Base-by-base conservation (phyloP, 345 rosid species). In the Kandelia obovata region DNA sequence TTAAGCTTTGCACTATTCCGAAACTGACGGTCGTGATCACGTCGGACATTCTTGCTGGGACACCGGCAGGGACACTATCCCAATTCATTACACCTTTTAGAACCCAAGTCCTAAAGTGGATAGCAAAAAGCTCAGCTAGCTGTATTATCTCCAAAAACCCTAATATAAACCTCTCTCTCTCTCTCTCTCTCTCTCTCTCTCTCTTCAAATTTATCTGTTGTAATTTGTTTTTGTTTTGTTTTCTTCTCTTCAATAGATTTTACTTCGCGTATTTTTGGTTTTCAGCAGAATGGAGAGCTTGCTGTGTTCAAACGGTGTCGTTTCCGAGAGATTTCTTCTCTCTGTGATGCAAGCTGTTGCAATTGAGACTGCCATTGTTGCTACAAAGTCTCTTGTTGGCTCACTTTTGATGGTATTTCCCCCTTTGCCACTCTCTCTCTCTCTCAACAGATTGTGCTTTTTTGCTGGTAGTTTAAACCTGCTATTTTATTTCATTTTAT, bases 301-400 rank as follows among this genome's bases (percentile, higher is more conserved):
- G 31, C 34, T 73, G 19, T 52, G 65, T 67, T 65, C 64, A n/a
- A 60, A 58, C 66, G 74, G 63, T 6, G 72, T 71, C 71, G 65
- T 74, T 53, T 37, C 63, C 28, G 70, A 64, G 62, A 62, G 62
- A 53, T 51, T 78, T 23, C 6, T 77, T 47, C 26, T 69, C 69
- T 73, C 76, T 34, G 64, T 75, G 17, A 61, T 76, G 70, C 81
- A 79, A 82, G 72, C 72, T 62, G 28, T 66, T 56, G 72, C 66
- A 30, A 75, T 71, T 35, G 76, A 86, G 70, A 62, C 84, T 3
- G 82, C 77, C 73, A 70, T 68, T 78, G 73, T 67, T 53, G 84
- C 80, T 20, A 47, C 77, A 15, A 80, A 80, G 61, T 68, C 77
- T 28, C 59, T 80, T 23, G 63, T 71, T 43, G 72, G 75, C 75